Evolutionary conservation across 441 rosid species (phyloP).

Genomic region (Erodium trifolium): DNA sequence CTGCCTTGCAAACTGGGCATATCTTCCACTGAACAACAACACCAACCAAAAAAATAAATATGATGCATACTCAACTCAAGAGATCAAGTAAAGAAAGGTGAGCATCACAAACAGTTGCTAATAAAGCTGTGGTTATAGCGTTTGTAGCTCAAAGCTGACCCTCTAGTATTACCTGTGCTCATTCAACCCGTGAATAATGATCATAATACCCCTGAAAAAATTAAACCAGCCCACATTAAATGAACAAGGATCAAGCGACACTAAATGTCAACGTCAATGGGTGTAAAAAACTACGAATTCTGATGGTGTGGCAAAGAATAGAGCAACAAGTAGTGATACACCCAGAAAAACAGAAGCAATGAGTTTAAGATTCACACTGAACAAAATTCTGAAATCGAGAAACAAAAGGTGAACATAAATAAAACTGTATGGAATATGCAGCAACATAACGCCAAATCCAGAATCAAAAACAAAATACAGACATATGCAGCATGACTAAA

Average conservation of each 20-base stretch:
- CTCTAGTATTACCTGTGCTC: conserved; percentile 67
- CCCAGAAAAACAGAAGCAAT: neutral
- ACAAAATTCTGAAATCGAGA: neutral
- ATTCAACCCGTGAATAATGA: conserved; percentile 83
- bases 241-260: neutral
- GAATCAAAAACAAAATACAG: neutral
- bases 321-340: neutral
- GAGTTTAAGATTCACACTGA: neutral
- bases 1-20: conserved; percentile 83
- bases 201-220: conserved; percentile 66
- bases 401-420: neutral
- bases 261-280: neutral
- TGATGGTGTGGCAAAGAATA: neutral
- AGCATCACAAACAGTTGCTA: neutral
- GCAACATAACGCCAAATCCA: neutral
- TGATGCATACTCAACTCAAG: neutral
- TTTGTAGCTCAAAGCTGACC: neutral
- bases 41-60: neutral
- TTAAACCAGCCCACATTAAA: conserved; percentile 13
- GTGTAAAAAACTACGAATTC: neutral
- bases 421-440: neutral
- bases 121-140: neutral
- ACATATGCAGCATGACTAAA: neutral
- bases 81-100: neutral
- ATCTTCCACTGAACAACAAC: conserved; percentile 60